These are phyloP conservation scores for Heliamphora pulchella DNA, from an alignment of 179 eudicot species.

Conservation along the genomic window DNA sequence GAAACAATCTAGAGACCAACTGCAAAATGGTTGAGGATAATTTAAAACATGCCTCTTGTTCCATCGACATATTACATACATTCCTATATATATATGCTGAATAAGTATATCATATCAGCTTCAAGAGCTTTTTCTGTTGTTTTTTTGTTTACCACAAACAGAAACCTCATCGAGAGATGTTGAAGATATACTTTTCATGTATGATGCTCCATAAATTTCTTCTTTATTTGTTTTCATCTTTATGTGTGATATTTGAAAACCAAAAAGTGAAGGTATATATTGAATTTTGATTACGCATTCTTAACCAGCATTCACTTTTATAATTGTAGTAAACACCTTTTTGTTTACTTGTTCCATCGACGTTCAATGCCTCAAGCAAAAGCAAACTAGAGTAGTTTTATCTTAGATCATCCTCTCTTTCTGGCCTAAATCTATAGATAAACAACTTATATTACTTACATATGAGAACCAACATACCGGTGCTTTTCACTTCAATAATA, in stretches of 20 bases:
- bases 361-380: neutral
- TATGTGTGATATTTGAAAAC: neutral
- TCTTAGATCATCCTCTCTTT: neutral
- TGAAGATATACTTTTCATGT: neutral
- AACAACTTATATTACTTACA: too few species aligned
- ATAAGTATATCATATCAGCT: too few species aligned
- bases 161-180: too few species aligned
- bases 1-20: neutral
- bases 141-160: too few species aligned
- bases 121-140: neutral
- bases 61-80: too few species aligned
- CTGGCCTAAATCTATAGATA: too few species aligned
- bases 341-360: neutral
- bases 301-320: slow-evolving; percentile 16
- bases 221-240: neutral
- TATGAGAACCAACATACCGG: too few species aligned
- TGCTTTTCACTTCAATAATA: too few species aligned
- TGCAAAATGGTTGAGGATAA: neutral
- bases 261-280: neutral
- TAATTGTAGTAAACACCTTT: slow-evolving; percentile 21
- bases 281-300: slow-evolving; percentile 13
- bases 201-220: neutral
- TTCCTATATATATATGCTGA: too few species aligned
- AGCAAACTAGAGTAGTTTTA: neutral
- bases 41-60: neutral